phyloP scores from a whole-genome alignment of 768 basidiomycete species.

The Dictyophora rubrovolvata region DNA sequence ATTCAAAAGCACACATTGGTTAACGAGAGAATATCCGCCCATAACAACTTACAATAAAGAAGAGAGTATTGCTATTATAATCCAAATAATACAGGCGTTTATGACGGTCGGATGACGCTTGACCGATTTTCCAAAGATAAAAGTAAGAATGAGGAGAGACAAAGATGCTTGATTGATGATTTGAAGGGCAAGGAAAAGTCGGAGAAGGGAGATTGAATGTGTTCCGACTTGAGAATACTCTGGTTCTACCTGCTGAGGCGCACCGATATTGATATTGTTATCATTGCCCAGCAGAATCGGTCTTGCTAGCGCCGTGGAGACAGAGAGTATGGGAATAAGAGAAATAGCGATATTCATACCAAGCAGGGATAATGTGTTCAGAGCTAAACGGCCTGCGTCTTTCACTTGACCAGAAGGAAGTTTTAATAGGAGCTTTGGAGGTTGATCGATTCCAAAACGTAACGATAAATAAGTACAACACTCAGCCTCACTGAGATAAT shows the following conservation, averaged over 20 bases:
- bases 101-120: constrained; percentile 5
- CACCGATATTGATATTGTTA: not conserved
- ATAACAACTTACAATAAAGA: constrained; percentile 5
- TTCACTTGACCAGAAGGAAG: not conserved
- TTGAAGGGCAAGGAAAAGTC: constrained; percentile 7
- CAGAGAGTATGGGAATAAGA: not conserved
- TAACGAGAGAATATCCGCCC: not conserved
- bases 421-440: too few species aligned
- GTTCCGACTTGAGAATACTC: not conserved
- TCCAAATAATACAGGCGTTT: constrained; percentile 9
- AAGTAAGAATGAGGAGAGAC: constrained; percentile 6
- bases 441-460: too few species aligned
- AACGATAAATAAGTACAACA: too few species aligned
- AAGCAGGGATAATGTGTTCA: not conserved
- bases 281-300: not conserved
- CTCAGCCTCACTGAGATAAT: too few species aligned
- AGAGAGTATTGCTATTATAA: not conserved
- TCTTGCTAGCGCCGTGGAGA: not conserved
- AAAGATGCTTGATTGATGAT: constrained; percentile 2
- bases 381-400: not conserved
- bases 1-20: not conserved
- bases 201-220: not conserved
- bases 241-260: not conserved
- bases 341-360: not conserved
- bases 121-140: not conserved